A percentile compares a stretch with the other conserved stretches of the same genome.
These are phyloP conservation scores for Neospora caninum DNA, from an alignment of 169 alveolate species.

Conservation along the genomic window DNA sequence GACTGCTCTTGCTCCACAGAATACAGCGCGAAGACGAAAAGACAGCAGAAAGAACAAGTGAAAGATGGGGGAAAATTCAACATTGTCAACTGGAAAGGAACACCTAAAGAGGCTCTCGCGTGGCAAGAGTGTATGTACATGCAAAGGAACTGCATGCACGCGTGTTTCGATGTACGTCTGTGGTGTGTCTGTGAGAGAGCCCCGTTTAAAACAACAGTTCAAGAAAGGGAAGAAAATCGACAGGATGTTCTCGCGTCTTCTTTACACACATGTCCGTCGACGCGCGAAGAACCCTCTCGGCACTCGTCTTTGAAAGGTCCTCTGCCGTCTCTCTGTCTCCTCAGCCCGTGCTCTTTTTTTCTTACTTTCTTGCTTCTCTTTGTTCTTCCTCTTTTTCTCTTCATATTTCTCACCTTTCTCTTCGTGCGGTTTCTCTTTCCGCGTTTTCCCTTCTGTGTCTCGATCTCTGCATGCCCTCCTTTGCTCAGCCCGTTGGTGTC, in stretches of 20 bases:
- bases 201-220: not conserved
- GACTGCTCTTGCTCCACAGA: not conserved
- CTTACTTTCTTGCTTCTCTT: not conserved
- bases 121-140: too few species aligned
- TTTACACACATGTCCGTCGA: not conserved
- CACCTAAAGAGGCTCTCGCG: not conserved
- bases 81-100: not conserved
- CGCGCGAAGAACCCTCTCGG: too few species aligned
- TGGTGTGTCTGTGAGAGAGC: too few species aligned
- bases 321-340: too few species aligned
- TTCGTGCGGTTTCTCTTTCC: not conserved
- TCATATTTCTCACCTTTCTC: not conserved
- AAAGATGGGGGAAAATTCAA: not conserved
- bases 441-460: not conserved
- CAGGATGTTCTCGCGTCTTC: too few species aligned
- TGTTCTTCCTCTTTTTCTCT: not conserved
- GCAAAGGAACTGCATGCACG: too few species aligned
- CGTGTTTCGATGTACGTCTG: too few species aligned
- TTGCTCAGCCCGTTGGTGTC: not conserved
- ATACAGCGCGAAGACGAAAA: not conserved
- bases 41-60: not conserved
- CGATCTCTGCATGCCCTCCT: not conserved
- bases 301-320: too few species aligned
- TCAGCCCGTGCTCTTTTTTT: not conserved
- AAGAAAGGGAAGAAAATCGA: not conserved